Base-by-base conservation (phyloP, 352 stramenopile species). In the Globisporangium uncinulatum region DNA sequence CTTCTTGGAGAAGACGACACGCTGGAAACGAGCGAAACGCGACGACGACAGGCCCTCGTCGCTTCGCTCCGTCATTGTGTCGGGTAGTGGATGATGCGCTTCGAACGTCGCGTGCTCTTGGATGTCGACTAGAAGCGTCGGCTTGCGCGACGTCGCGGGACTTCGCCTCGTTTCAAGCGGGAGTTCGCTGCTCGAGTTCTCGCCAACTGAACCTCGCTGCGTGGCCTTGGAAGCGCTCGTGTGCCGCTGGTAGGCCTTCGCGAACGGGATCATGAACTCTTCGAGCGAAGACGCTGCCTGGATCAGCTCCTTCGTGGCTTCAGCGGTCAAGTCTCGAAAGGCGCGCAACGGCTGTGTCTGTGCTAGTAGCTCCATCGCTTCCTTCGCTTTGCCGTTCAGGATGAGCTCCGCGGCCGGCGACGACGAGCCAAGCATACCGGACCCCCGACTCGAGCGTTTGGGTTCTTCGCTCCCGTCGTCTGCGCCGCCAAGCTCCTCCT, bases 261-360 rank as follows among this genome's bases (percentile, higher is more conserved):
- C 56, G 24, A 67, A 56, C 29, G 70, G 65, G 0, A 69, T 57
- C 58, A 80, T 80, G 43, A 84, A 60, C 24, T 79, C 71, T 20
- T 82, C 72, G 50, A 79, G 65, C 3, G 73, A 51, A 6, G 44
- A 45, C 29, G 57, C 24, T 8, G 34, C 48, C 14, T 88, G 76
- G 32, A 90, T 74, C 9, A 90, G 54, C 3, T 87, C 76, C 52
- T 81, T 79, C 9, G 78, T 87, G 2, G 73, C 78, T 45, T 89
- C 75, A 3, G 85, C 76, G 1, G 71, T 87, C n/a, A 83, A 51
- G 36, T 89, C 79, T 5, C 68, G 71, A 15, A 91, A 56, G 1
- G 75, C 76, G 29, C 73, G 65, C 69, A 71, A 86, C 47, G 82
- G 54, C 51, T 75, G 70, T 10, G 72, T 76, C 14, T 69, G 66